Evolutionary conservation across 345 rosid genomes (phyloP).

Genomic region (Toxicodendron radicans): DNA sequence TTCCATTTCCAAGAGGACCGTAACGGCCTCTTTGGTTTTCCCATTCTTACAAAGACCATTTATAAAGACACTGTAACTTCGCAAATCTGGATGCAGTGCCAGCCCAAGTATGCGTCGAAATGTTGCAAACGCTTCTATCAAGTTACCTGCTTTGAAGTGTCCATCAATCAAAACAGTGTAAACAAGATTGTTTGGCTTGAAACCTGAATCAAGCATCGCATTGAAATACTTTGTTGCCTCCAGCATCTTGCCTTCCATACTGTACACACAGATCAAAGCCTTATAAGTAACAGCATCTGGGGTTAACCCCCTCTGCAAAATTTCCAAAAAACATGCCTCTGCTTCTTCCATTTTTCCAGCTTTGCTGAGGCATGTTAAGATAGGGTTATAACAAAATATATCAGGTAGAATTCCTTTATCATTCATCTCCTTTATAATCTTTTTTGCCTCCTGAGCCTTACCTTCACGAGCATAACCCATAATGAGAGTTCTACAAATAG

Average conservation of each 20-base stretch:
- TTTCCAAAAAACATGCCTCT: slow-evolving; percentile 20
- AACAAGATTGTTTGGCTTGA: slow-evolving; percentile 26
- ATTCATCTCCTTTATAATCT: slow-evolving; percentile 24
- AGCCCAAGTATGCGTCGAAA: slow-evolving; percentile 24
- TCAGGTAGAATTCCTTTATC: slow-evolving; percentile 24
- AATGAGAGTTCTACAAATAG: slow-evolving; percentile 29
- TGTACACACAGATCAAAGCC: slow-evolving; percentile 30
- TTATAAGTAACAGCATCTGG: slow-evolving; percentile 34
- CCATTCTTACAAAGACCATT: slow-evolving; percentile 32
- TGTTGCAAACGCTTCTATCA: slow-evolving; percentile 19
- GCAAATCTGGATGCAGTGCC: slow-evolving; percentile 25
- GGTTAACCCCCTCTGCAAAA: slow-evolving; percentile 27
- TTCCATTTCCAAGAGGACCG: slow-evolving; percentile 24
- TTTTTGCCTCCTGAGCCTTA: slow-evolving; percentile 24
- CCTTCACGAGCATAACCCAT: slow-evolving; percentile 20
- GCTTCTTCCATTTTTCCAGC: slow-evolving; percentile 38
- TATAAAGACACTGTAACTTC: slow-evolving; percentile 22
- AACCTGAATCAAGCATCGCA: slow-evolving; percentile 36
- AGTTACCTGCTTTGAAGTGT: slow-evolving; percentile 28
- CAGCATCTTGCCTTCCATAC: slow-evolving; percentile 27
- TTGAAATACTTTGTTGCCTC: slow-evolving; percentile 24
- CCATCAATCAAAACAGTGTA: slow-evolving; percentile 30
- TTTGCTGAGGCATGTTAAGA: slow-evolving; percentile 36
- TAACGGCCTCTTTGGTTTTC: slow-evolving; percentile 29
- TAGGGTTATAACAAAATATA: slow-evolving; percentile 33